Evolutionary conservation across 2,329 filamentous ascomycete genomes (phyloP), one percentile per base, ranked within the genome.

Genomic region (Ascomycota sp.): DNA sequence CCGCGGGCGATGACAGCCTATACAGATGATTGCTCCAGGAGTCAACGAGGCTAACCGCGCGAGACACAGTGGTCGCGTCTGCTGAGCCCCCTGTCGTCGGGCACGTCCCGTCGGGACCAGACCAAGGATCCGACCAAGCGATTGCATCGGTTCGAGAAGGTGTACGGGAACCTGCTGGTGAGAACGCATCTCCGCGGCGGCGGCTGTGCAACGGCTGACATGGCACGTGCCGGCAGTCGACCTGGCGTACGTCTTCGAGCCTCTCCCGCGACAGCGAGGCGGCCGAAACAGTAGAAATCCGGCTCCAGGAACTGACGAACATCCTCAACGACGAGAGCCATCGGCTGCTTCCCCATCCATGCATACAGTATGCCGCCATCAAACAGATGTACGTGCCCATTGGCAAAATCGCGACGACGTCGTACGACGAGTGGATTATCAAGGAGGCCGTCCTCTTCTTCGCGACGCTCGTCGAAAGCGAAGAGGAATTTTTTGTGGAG

Each of bases 401-500:
- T 38, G 79, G 80, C 37, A 83, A 92, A 55, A 83, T 95, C 40
- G 83, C 85, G 3, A 72, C 80, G 3, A 75, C 76, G 0, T 83
- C 79, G 21, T 76, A 81, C 48, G 79, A 92, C 50, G 78, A 91
- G 43, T 75, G 71, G 45, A 75, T 94, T 44, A 76, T 95, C 40
- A 74, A 76, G 38, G 79, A 86, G 45, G 78, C 80, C 19, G 77
- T 93, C 23, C 61, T 75, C 25, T 74, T 94, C 46, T 94, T 94
- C 52, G 82, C 81, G 33, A 83, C 82, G 11, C 65, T 98, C 37
- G 80, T 95, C 43, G 89, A 98, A 53, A 89, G 83, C 49, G 89
- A 95, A 51, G 85, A 94, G 54, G 89, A 94, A 47, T 82, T 83
- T 23, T 91, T 95, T 44, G 70, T 94, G 28, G 80, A 91, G 45